Base-by-base conservation (phyloP, 371 early-diverging fungal species). In the Dichotomocladium elegans region DNA sequence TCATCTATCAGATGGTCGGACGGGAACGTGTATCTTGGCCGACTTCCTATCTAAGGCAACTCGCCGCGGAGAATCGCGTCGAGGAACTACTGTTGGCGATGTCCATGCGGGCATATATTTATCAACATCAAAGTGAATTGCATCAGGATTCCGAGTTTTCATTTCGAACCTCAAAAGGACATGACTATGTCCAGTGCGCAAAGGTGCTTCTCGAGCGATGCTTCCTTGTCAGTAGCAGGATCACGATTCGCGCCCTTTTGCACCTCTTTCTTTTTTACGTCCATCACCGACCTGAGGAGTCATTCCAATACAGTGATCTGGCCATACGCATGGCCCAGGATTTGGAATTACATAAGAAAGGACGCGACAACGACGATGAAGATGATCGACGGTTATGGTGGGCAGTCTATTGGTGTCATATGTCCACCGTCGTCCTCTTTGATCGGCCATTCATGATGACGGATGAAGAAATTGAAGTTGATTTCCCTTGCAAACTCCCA, bases 321-420 rank as follows among this genome's bases (percentile, higher is more conserved):
- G 61, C 57, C n/a, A 9, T 61, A 14, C 61, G 61, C 33, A 61
- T 61, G 48, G 52, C 61, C 2, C 61, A 43, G 37, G 61, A 61
- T 34, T 28, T 61, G 17, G 40, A 49, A 11, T 37, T 56, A 5
- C 50, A 58, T 35, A 27, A 45, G 24, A 25, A 34, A 8, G n/a
- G 17, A 34, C 4, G 26, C 11, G 21, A 21, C 24, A 37, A 15
- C 22, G 22, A 33, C 3, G 46, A 45, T 24, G 53, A 52, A 21
- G 61, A 61, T 25, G 56, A 61, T 30, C 35, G 53, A 34, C 51
- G 61, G 7, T 25, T 61, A 10, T 61, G 61, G 61, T 61, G 64
- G 64, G 56, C 64, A 4, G 57, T 57, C 0, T 64, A 60, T 22
- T 64, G 64, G 64, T 50, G 52, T 7, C 35, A 57, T 50, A 48